A percentile compares a stretch with the other conserved stretches of the same genome.
Conservation (phyloP, 2,329 filamentous ascomycete species). For the Xylaria sp. region DNA sequence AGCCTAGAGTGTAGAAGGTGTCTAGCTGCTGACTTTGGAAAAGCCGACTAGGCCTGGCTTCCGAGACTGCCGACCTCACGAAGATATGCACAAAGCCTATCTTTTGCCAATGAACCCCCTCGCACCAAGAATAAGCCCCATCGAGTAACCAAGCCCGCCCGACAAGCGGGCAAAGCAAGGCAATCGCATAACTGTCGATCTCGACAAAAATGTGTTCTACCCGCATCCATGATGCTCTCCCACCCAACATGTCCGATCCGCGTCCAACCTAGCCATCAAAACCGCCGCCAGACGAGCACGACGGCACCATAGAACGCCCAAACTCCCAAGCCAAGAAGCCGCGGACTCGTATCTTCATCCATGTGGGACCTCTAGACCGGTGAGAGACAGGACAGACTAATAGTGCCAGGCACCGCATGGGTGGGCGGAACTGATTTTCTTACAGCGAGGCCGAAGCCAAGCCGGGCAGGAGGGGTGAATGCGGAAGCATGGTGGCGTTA, state of each 20-base stretch:
- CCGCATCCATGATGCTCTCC: conserved; percentile 53
- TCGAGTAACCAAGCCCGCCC: conserved; percentile 82
- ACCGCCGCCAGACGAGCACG: conserved; percentile 29
- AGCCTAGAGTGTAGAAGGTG: conserved; percentile 44
- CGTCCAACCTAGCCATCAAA: conserved; percentile 39
- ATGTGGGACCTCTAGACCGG: conserved; percentile 53
- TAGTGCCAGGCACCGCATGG: conserved; percentile 21
- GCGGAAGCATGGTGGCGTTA: conserved; percentile 36
- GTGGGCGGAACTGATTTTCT: conserved; percentile 33
- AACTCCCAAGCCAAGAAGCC: conserved; percentile 43
- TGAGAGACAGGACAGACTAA: conserved; percentile 33
- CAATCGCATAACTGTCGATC: conserved; percentile 99
- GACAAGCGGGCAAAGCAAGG: conserved; percentile 48
- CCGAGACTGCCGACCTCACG: neutral
- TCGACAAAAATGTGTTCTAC: conserved; percentile 79
- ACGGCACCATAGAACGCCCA: conserved; percentile 23
- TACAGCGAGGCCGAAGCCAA: conserved; percentile 22
- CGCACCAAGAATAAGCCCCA: conserved; percentile 99
- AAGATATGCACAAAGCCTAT: conserved; percentile 46
- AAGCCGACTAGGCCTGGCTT: neutral
- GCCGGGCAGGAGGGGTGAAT: conserved; percentile 49
- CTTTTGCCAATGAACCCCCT: conserved; percentile 67
- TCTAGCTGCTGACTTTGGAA: conserved; percentile 26
- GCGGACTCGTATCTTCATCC: conserved; percentile 94
- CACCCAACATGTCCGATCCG: conserved; percentile 44